phyloP scores from a whole-genome alignment of 2,329 filamentous ascomycete genomes.

The Eutypa lata region DNA sequence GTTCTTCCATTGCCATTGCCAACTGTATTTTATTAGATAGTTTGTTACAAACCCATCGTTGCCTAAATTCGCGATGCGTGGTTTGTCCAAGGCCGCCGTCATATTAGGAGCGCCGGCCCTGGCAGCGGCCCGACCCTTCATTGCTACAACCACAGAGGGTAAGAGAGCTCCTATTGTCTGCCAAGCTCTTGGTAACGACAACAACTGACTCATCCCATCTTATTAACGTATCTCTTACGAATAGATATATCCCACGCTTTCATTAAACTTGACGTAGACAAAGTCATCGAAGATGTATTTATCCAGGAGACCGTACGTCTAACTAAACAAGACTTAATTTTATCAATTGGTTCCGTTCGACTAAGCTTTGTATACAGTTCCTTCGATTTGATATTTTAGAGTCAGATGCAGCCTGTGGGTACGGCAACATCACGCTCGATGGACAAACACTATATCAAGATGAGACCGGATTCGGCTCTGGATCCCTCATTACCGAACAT shows the following conservation, averaged over 20 bases:
- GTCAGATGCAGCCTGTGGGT: constrained; percentile 43
- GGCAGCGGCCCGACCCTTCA: constrained; percentile 23
- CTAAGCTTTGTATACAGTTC: constrained; percentile 14
- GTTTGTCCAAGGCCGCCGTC: constrained; percentile 30
- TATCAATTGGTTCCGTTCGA: constrained; percentile 2
- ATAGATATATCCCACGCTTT: constrained; percentile 18
- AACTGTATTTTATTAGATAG: constrained; percentile 4
- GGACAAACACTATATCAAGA: constrained; percentile 39
- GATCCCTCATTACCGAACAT: constrained; percentile 36
- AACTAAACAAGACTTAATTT: background rate
- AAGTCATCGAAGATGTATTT: constrained; percentile 10
- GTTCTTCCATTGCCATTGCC: constrained; percentile 3
- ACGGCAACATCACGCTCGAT: constrained; percentile 45
- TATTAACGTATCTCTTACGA: background rate
- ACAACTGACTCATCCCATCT: too few relatives aligned
- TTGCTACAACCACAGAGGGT: constrained; percentile 8
- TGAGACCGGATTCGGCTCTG: constrained; percentile 38
- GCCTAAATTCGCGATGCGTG: constrained; percentile 30
- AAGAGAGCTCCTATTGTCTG: constrained; percentile 8
- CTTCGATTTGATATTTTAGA: constrained; percentile 44
- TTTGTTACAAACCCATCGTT: constrained; percentile 8
- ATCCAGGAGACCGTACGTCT: constrained; percentile 22
- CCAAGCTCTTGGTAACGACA: constrained; percentile 8
- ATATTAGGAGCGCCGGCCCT: constrained; percentile 35
- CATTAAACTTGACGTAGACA: constrained; percentile 21